Evolutionary conservation across 2,329 filamentous ascomycete species (phyloP).

Genomic region (Mycosphaerella sp.): DNA sequence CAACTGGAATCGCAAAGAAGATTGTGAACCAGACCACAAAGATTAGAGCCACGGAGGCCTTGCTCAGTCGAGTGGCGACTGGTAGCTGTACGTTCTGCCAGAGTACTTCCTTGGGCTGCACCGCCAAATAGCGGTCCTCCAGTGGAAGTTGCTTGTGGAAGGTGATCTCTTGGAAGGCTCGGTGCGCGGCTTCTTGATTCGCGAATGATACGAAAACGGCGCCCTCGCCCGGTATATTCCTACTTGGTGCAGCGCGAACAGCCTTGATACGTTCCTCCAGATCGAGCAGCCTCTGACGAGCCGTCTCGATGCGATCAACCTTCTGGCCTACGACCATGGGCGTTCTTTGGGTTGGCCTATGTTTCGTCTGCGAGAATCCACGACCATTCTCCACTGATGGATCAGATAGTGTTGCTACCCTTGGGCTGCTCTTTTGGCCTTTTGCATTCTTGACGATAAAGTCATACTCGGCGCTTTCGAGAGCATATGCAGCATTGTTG

Average conservation of each 20-base stretch:
- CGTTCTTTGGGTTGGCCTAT: constrained; percentile 59
- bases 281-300: constrained; percentile 65
- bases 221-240: constrained; percentile 56
- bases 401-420: neutral
- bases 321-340: constrained; percentile 69
- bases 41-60: constrained; percentile 28
- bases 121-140: constrained; percentile 39
- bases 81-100: constrained; percentile 43
- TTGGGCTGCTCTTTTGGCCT: constrained; percentile 7
- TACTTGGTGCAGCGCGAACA: constrained; percentile 50
- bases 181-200: constrained; percentile 74
- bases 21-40: constrained; percentile 35
- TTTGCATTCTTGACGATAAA: constrained; percentile 36
- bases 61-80: constrained; percentile 25
- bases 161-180: constrained; percentile 60
- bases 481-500: constrained; percentile 38
- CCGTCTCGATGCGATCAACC: constrained; percentile 89
- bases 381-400: constrained; percentile 19
- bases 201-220: constrained; percentile 87
- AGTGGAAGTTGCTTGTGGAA: constrained; percentile 34
- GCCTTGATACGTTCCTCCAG: constrained; percentile 63
- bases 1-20: constrained; percentile 35
- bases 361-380: constrained; percentile 33
- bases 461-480: constrained; percentile 43
- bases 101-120: constrained; percentile 43